These are phyloP conservation scores for Yarrowia phangngaensis DNA, from an alignment of 805 yeast genomes.

Conservation along the genomic window DNA sequence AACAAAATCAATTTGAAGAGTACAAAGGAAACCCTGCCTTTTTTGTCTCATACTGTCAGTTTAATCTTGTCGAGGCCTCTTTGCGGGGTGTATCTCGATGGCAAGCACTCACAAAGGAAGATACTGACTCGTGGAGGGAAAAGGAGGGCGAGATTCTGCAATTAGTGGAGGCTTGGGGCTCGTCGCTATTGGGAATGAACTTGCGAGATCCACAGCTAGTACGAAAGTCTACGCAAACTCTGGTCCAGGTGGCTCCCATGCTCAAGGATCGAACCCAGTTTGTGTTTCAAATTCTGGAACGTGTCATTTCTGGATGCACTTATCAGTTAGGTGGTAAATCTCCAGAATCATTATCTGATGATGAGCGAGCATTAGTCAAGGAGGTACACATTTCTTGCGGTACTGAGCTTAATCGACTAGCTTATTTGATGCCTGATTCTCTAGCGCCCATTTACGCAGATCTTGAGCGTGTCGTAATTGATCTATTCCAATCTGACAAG, in stretches of 20 bases:
- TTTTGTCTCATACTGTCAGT: conserved; percentile 72
- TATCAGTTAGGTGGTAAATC: conserved; percentile 55
- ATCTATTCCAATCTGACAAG: conserved; percentile 61
- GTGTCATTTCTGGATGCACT: conserved; percentile 79
- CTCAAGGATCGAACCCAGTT: conserved; percentile 69
- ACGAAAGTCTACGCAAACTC: conserved; percentile 82
- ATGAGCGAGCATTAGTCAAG: conserved; percentile 71
- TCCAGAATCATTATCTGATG: conserved; percentile 53
- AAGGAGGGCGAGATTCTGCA: conserved; percentile 49
- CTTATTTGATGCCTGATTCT: conserved; percentile 90
- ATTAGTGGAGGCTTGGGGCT: conserved; percentile 55
- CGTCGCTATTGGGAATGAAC: conserved; percentile 60
- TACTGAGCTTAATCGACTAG: conserved; percentile 88
- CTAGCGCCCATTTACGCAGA: conserved; percentile 76
- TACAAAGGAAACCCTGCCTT: conserved; percentile 59
- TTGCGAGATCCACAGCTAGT: conserved; percentile 75
- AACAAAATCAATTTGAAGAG: conserved; percentile 48
- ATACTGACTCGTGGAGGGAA: conserved; percentile 52
- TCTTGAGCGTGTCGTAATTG: conserved; percentile 73
- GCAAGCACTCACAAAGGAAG: conserved; percentile 60
- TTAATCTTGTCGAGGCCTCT: conserved; percentile 82
- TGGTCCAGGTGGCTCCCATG: conserved; percentile 90
- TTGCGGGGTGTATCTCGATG: conserved; percentile 91
- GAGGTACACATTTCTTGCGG: conserved; percentile 91
- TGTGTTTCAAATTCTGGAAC: conserved; percentile 81